Conservation (phyloP, 805 yeast genomes). For the Kuraishia piskuri region DNA sequence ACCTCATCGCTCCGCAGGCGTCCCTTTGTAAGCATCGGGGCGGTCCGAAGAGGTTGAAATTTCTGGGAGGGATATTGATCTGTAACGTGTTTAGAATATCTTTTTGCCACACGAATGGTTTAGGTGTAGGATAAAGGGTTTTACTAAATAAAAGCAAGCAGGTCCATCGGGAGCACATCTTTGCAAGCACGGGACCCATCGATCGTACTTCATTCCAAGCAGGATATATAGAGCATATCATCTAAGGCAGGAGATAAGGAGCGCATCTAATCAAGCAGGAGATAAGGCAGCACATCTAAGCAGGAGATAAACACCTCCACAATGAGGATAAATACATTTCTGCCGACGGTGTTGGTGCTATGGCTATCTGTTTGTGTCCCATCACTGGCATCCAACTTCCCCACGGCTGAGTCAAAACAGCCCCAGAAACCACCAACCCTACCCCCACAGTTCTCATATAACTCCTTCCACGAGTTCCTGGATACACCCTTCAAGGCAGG, state of each 20-base stretch:
- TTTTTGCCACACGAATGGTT: not conserved
- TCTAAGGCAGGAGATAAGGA: no score
- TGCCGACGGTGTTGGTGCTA: not conserved
- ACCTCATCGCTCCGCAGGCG: not conserved
- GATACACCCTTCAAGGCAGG: slow-evolving; percentile 20
- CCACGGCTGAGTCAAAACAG: slow-evolving; percentile 11
- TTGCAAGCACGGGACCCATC: no score
- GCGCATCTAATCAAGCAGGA: no score
- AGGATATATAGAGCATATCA: no score
- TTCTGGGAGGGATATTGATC: not conserved
- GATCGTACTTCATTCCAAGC: no score
- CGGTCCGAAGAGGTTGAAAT: not conserved
- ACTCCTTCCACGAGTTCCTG: slow-evolving; percentile 20
- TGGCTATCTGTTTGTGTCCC: not conserved
- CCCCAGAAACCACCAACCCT: slow-evolving; percentile 14
- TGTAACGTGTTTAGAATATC: not conserved
- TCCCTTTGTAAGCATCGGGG: not conserved
- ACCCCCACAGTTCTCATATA: slow-evolving; percentile 17
- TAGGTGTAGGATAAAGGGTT: no score
- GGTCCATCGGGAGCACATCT: no score
- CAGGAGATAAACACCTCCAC: no score
- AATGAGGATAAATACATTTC: not conserved
- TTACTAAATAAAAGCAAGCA: no score
- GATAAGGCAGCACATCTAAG: no score
- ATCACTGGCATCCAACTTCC: not conserved